Evolutionary conservation across 2,329 filamentous ascomycete species (phyloP).

Genomic region (Apiospora malaysiana): DNA sequence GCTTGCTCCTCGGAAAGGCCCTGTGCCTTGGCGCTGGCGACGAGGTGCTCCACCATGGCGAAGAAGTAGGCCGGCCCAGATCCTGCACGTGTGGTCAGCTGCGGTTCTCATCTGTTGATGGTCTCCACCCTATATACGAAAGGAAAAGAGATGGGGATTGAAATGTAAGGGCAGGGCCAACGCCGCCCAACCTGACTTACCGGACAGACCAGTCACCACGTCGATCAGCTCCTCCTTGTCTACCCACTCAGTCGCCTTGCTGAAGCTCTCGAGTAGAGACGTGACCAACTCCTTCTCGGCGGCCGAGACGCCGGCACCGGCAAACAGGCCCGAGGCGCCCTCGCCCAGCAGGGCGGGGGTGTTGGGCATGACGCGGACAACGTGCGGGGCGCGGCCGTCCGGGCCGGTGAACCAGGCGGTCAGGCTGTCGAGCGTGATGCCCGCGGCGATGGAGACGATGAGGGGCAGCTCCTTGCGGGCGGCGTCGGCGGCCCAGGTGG

Average conservation of each 20-base stretch:
- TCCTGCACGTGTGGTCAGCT: slow-evolving; percentile 33
- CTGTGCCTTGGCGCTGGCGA: slow-evolving; percentile 49
- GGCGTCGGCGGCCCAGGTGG: slow-evolving; percentile 40
- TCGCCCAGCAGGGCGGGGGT: slow-evolving; percentile 57
- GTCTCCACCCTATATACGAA: neutral
- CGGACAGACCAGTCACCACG: slow-evolving; percentile 56
- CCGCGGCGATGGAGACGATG: slow-evolving; percentile 55
- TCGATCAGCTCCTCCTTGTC: slow-evolving; percentile 55
- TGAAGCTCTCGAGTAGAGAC: slow-evolving; percentile 51
- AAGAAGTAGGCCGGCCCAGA: slow-evolving; percentile 61
- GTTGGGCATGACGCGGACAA: slow-evolving; percentile 60
- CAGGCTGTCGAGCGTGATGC: slow-evolving; percentile 53
- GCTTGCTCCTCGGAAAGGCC: slow-evolving; percentile 55
- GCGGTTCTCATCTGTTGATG: neutral
- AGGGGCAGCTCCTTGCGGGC: slow-evolving; percentile 42
- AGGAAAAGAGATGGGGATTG: neutral
- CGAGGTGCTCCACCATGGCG: slow-evolving; percentile 57
- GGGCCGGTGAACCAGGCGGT: slow-evolving; percentile 48
- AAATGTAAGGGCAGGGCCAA: neutral
- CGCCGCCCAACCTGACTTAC: slow-evolving; percentile 37
- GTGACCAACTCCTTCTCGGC: slow-evolving; percentile 50
- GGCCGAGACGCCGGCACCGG: slow-evolving; percentile 47
- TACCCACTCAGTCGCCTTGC: slow-evolving; percentile 56
- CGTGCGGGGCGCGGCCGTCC: slow-evolving; percentile 46
- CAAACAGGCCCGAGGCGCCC: slow-evolving; percentile 55